Base-by-base conservation (phyloP, 805 yeast genomes). In the Candida palmyrensis region DNA sequence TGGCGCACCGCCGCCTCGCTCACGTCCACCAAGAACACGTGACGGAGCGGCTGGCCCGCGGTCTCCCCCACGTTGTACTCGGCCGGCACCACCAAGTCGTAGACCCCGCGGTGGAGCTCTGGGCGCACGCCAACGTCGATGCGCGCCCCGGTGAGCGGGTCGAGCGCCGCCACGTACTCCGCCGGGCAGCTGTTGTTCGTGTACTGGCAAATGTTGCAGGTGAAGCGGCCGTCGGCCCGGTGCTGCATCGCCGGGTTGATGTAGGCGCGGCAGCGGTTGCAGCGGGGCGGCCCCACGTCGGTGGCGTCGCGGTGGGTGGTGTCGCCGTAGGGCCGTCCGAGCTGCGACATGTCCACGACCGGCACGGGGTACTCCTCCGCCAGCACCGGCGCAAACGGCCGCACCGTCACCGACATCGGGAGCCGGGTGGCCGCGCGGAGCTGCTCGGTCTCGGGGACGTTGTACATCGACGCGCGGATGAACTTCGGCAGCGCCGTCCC, bases 231-330 rank as follows among this genome's bases (percentile, higher is more conserved):
- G 18, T 79, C 79, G 35, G 70, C 71, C 5, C 75, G 68, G 43
- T 76, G 79, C 40, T 73, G 79, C 78, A 84, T 82, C 13, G 79
- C 74, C 3, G 97, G 94, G 53, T 90, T 92, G 41, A 88, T 69
- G 55, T 88, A 92, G 1, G 96, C 76, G 36, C 96, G 75, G 61
- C 99, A 92, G 41, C 97, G 79, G 44, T 77, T 74, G 59, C 99
- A 92, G 45, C 99, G 74, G 21, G 94, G 80, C 0, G 96, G 95
- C 1, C 87, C 86, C 16, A 53, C 47, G 32, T 61, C 68, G 27
- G 52, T 41, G 1, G 53, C 51, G 37, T 51, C 55, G 10, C 35
- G 22, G 18, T 47, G 51, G 2, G 44, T 32, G 25, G 29, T 29
- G 5, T 42, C 53, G 3, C 41, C 38, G 12, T 31, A 32, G 23